Evolutionary conservation across 2,329 filamentous ascomycete species (phyloP).

Genomic region (Apiospora arundinis): DNA sequence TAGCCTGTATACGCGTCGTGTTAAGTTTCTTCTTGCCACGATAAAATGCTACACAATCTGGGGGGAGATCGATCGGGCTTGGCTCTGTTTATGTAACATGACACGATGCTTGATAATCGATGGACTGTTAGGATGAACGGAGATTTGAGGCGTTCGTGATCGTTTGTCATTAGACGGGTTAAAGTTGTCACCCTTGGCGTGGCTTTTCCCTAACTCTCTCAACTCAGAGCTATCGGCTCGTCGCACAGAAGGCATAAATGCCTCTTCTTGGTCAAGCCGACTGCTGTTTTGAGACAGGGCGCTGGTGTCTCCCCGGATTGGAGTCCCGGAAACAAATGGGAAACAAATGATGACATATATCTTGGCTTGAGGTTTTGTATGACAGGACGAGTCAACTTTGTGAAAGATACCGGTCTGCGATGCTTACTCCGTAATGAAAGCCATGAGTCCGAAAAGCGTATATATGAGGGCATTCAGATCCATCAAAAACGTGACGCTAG

Average conservation of each 20-base stretch:
- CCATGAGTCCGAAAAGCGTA: no score
- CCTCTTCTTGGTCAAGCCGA: background rate
- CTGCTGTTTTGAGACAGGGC: background rate
- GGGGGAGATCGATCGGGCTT: conserved; percentile 1
- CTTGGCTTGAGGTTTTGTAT: background rate
- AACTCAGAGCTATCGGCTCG: background rate
- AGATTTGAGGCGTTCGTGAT: background rate
- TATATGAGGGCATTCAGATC: conserved; percentile 1
- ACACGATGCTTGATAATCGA: background rate
- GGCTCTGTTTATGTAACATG: background rate
- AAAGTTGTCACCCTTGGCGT: background rate
- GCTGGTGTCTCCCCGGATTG: background rate
- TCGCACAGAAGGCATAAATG: background rate
- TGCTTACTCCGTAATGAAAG: background rate
- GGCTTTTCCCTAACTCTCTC: no score
- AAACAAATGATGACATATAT: background rate
- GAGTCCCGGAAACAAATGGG: background rate
- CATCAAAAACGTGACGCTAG: background rate
- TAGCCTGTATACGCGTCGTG: background rate
- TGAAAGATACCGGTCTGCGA: background rate
- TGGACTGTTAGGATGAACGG: background rate
- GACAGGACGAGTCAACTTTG: background rate
- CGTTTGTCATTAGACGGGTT: background rate
- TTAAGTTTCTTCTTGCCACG: background rate
- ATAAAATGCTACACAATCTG: conserved; percentile 11